Conservation (phyloP, 495 filamentous ascomycete species). For the Penicillium roqueforti region DNA sequence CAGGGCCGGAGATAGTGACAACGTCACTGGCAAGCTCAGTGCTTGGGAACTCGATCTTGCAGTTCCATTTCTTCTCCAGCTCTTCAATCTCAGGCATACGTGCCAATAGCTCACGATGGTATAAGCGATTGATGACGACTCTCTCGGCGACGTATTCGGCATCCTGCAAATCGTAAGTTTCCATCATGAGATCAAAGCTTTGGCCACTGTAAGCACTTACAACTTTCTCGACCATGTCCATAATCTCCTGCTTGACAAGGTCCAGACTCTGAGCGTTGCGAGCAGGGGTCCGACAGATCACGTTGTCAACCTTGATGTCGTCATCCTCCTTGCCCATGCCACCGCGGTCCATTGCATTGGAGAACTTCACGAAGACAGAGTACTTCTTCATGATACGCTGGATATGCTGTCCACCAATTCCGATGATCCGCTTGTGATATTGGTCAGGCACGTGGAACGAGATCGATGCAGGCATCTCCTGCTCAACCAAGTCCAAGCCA, state of each 20-base stretch:
- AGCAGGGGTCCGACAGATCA: constrained; percentile 95
- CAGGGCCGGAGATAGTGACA: constrained; percentile 89
- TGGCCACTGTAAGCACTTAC: constrained; percentile 42
- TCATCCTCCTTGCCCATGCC: constrained; percentile 93
- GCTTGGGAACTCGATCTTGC: constrained; percentile 95
- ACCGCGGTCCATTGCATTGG: constrained; percentile 97
- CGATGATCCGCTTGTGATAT: constrained; percentile 99
- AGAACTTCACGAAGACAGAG: constrained; percentile 99
- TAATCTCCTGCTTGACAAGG: constrained; percentile 96
- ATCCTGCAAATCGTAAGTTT: constrained; percentile 50
- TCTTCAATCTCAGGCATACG: constrained; percentile 87
- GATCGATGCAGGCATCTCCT: constrained; percentile 98
- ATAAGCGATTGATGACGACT: constrained; percentile 88
- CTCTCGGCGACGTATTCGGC: constrained; percentile 93
- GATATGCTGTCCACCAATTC: constrained; percentile 96
- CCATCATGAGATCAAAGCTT: background rate
- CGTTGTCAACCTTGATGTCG: constrained; percentile 97
- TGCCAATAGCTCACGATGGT: constrained; percentile 87
- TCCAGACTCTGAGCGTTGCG: constrained; percentile 96
- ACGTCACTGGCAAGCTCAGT: constrained; percentile 96
- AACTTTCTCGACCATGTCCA: constrained; percentile 98
- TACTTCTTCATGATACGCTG: constrained; percentile 99
- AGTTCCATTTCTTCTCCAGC: constrained; percentile 97
- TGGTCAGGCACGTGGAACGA: constrained; percentile 99
- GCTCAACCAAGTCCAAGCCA: constrained; percentile 87